These are phyloP conservation scores for Stentor coeruleus DNA, from an alignment of 73 alveolate species.

Conservation along the genomic window DNA sequence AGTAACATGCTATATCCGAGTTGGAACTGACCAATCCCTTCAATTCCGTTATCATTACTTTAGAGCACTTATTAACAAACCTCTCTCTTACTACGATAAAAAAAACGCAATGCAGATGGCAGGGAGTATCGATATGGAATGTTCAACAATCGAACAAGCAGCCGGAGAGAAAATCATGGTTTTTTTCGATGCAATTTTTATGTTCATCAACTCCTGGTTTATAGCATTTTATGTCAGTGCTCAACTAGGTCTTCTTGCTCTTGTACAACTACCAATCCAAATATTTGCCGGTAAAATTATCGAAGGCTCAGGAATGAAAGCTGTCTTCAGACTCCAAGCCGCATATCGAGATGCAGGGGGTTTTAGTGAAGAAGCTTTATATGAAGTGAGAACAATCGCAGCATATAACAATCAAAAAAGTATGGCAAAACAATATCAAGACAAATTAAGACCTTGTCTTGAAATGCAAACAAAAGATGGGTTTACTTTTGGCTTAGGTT, in stretches of 20 bases:
- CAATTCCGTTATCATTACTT: not conserved
- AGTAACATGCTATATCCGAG: slow-evolving; percentile 11
- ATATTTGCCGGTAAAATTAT: slow-evolving; percentile 3
- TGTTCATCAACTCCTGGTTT: slow-evolving; percentile 2
- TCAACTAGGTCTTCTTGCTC: not conserved
- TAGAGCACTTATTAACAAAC: not conserved
- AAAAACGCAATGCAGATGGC: slow-evolving; percentile 13
- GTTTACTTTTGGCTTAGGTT: slow-evolving; percentile 4
- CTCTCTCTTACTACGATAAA: not conserved
- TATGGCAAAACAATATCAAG: not conserved
- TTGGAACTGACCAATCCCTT: not conserved
- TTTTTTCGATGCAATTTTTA: not conserved
- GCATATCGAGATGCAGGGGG: slow-evolving; percentile 26
- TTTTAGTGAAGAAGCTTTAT: slow-evolving; percentile 9
- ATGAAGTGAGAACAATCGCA: slow-evolving; percentile 13
- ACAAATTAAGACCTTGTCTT: not conserved
- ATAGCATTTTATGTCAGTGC: not conserved
- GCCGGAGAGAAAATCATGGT: not conserved
- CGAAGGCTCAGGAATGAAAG: not conserved
- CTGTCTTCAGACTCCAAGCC: not conserved
- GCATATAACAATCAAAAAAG: not conserved
- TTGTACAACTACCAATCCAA: not conserved
- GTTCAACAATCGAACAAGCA: not conserved
- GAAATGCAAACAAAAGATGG: slow-evolving; percentile 13
- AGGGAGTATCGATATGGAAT: not conserved